Conservation (phyloP, 306 rosid genomes). For the Cucumis sativus region Cucumber_9930_V3 NC_026660.2:188501-189000, state of each 20-base stretch:
- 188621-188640: too few relatives aligned
- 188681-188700: too few relatives aligned
- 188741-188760: too few relatives aligned
- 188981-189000: conserved; percentile 87
- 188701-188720: too few relatives aligned
- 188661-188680: too few relatives aligned
- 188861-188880: conserved; percentile 85
- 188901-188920: conserved; percentile 52
- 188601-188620: too few relatives aligned
- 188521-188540: neutral
- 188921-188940: conserved; percentile 70
- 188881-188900: conserved; percentile 62
- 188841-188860: conserved; percentile 74
- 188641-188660: too few relatives aligned
- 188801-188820: neutral
- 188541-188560: neutral
- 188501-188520: neutral
- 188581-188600: too few relatives aligned
- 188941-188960: conserved; percentile 76
- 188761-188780: too few relatives aligned
- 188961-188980: conserved; percentile 89
- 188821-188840: neutral
- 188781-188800: too few relatives aligned
- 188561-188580: too few relatives aligned
- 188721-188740: too few relatives aligned